These are phyloP conservation scores for Madurella fahalii DNA, from an alignment of 2,329 filamentous ascomycete genomes.

Conservation along the genomic window DNA sequence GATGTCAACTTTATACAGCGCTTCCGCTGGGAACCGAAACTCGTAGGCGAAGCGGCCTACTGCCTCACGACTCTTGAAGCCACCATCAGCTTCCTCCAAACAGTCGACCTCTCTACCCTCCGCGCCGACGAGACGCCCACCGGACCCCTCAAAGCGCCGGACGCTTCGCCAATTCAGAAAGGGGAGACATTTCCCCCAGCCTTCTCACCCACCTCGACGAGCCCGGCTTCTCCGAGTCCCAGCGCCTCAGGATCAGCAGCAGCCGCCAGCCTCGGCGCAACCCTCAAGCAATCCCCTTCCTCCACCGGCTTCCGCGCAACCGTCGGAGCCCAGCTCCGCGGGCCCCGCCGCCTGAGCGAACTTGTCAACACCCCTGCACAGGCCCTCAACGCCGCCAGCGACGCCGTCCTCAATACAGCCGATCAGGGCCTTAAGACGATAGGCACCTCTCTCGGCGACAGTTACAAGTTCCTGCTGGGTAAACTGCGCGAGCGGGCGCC, in stretches of 20 bases:
- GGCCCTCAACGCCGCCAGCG: conserved; percentile 75
- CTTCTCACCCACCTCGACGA: conserved; percentile 41
- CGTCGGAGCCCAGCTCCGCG: conserved; percentile 50
- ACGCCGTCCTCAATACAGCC: conserved; percentile 80
- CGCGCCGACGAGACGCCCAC: conserved; percentile 73
- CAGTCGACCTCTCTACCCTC: conserved; percentile 86
- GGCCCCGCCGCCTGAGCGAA: conserved; percentile 70
- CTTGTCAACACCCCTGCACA: conserved; percentile 81
- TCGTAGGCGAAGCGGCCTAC: conserved; percentile 92
- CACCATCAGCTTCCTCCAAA: conserved; percentile 89
- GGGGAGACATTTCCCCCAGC: conserved; percentile 56
- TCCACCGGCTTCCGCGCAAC: conserved; percentile 40
- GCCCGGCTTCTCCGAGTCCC: conserved; percentile 30
- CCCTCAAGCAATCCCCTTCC: conserved; percentile 34
- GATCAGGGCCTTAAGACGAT: conserved; percentile 92
- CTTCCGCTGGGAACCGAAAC: conserved; percentile 79
- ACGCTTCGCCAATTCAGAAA: conserved; percentile 45
- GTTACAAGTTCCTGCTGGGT: conserved; percentile 89
- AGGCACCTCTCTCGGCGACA: conserved; percentile 82
- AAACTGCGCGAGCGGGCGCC: conserved; percentile 70
- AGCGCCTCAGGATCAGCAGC: conserved; percentile 29
- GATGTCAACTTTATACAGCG: conserved; percentile 92
- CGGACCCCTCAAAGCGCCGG: conserved; percentile 56
- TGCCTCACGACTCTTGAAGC: conserved; percentile 95
- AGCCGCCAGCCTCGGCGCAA: conserved; percentile 15